phyloP scores from a whole-genome alignment of 805 yeast genomes.

The Candida nonsorbophila region DNA sequence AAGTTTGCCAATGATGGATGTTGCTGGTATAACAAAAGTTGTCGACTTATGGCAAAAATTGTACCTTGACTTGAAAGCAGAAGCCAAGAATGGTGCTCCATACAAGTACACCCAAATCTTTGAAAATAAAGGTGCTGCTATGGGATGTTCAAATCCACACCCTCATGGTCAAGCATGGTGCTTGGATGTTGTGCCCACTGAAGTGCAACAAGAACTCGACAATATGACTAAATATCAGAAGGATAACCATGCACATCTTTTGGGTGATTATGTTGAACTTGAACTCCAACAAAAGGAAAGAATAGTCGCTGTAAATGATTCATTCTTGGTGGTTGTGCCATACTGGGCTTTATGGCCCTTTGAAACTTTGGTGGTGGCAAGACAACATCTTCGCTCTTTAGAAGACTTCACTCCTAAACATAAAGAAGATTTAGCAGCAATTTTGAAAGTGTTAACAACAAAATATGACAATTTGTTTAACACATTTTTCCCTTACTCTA shows the following conservation, averaged over 20 bases:
- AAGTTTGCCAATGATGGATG: constrained; percentile 58
- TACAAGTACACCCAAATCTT: constrained; percentile 63
- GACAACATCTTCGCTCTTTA: constrained; percentile 47
- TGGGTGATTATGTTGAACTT: constrained; percentile 57
- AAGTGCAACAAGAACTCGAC: constrained; percentile 53
- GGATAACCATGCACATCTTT: constrained; percentile 40
- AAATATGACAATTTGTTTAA: constrained; percentile 68
- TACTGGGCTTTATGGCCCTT: constrained; percentile 86
- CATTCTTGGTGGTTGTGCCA: constrained; percentile 66
- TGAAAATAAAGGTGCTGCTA: constrained; percentile 73
- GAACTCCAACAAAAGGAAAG: constrained; percentile 50
- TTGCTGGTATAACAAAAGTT: constrained; percentile 40
- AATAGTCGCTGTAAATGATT: constrained; percentile 53
- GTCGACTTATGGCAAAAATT: constrained; percentile 57
- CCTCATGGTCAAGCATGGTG: constrained; percentile 86
- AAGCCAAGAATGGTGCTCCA: constrained; percentile 37
- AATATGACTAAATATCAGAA: constrained; percentile 44
- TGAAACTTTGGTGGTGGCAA: constrained; percentile 61
- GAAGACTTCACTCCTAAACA: constrained; percentile 43
- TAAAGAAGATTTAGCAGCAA: constrained; percentile 49
- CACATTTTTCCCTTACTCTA: constrained; percentile 71
- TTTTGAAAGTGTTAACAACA: constrained; percentile 48
- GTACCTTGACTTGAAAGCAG: constrained; percentile 38
- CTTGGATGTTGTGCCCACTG: constrained; percentile 58
- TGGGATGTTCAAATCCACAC: constrained; percentile 82